phyloP scores from a whole-genome alignment of 2,329 filamentous ascomycete genomes.

The Penicillium sclerotigenum region DNA sequence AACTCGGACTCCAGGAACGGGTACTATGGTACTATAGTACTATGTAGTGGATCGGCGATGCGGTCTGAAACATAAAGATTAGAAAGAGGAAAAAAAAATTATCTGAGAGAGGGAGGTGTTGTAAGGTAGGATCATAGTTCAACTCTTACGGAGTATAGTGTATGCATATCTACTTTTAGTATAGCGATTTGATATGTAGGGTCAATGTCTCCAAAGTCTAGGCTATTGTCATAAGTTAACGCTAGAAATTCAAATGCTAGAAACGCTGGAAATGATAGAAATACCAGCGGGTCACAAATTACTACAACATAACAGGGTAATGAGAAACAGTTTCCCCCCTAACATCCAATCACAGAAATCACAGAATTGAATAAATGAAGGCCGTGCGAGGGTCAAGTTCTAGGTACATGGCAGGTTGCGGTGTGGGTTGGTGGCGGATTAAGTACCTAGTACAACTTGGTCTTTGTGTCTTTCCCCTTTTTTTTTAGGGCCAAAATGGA shows the following conservation, averaged over 20 bases:
- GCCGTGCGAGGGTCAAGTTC: conserved; percentile 11
- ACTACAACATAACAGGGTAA: background rate
- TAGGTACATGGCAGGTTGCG: conserved; percentile 7
- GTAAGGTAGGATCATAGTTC: background rate
- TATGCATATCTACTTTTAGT: background rate
- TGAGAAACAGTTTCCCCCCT: background rate
- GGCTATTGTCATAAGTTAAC: conserved; percentile 2
- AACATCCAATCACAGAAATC: conserved; percentile 15
- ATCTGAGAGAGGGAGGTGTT: background rate
- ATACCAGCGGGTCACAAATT: conserved; percentile 9
- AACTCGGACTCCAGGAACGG: conserved; percentile 22
- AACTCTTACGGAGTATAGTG: background rate
- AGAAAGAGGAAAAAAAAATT: background rate
- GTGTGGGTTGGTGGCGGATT: background rate
- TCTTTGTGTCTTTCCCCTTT: conserved; percentile 7
- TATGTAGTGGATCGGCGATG: conserved; percentile 20
- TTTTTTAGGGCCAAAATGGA: conserved; percentile 10
- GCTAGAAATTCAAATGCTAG: too few relatives aligned
- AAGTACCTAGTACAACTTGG: conserved; percentile 8
- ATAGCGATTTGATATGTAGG: background rate
- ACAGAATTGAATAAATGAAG: conserved; percentile 7
- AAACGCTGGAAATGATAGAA: too few relatives aligned
- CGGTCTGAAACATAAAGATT: conserved; percentile 4
- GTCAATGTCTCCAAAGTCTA: background rate
- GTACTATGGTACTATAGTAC: too few relatives aligned